Evolutionary conservation across 2,329 filamentous ascomycete species (phyloP).

Genomic region (Phoma sp.): DNA sequence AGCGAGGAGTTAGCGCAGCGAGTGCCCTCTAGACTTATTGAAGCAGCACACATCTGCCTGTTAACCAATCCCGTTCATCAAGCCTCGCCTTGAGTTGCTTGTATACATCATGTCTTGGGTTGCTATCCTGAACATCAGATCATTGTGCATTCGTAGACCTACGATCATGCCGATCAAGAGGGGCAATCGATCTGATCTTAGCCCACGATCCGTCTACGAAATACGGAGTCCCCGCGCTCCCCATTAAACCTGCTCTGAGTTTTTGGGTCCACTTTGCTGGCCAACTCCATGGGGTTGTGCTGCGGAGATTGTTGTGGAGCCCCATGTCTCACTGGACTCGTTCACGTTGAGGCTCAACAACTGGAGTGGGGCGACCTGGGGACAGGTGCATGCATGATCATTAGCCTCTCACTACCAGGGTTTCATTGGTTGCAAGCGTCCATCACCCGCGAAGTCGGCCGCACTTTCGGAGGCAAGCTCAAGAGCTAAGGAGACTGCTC

Average conservation of each 20-base stretch:
- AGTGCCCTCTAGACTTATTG: conserved; percentile 5
- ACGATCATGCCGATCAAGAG: conserved; percentile 5
- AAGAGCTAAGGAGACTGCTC: conserved; percentile 10
- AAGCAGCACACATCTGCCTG: conserved; percentile 6
- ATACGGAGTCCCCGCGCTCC: conserved; percentile 16
- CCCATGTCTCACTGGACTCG: conserved; percentile 16
- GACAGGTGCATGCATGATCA: conserved; percentile 6
- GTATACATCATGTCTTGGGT: conserved; percentile 5
- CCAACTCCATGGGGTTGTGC: conserved; percentile 33
- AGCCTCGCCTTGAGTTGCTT: conserved; percentile 15
- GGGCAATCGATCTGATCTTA: not conserved
- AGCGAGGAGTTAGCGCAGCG: conserved; percentile 9
- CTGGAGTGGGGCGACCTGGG: conserved; percentile 24
- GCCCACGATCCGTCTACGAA: not conserved
- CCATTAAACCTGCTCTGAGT: conserved; percentile 8
- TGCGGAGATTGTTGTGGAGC: conserved; percentile 32
- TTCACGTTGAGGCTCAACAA: conserved; percentile 38
- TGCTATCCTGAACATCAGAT: conserved; percentile 6
- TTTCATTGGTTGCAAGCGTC: conserved; percentile 23
- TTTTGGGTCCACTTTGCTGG: conserved; percentile 14
- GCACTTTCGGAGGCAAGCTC: conserved; percentile 25
- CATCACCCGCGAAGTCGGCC: conserved; percentile 19
- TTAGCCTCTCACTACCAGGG: not conserved
- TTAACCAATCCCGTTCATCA: conserved; percentile 7
- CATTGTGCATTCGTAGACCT: not conserved